Evolutionary conservation across 169 alveolate species (phyloP), one percentile per base, ranked within the genome.

Genomic region (Eimeria sp.): DNA sequence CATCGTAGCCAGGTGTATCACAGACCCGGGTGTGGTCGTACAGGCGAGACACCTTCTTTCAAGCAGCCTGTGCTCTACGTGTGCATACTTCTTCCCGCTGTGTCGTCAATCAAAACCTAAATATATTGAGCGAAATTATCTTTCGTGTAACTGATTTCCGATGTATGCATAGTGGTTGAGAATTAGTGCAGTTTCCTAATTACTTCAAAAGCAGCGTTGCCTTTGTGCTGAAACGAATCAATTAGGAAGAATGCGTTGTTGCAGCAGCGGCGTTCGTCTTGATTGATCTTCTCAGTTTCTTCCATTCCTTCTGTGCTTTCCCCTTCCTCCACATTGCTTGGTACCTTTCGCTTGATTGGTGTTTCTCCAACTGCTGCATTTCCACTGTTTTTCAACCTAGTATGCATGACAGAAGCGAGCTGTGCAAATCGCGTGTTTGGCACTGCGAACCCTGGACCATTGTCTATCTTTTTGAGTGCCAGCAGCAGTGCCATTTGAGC

Each of bases 401-500:
- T 22, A 16, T 63, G 78, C 34, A 89, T 54, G 27, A 51, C 54
- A 7, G 4, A 34, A 13, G 73, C 88, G 43, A 89, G 88, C n/a
- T 75, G 87, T 57, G 34, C 88, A 34, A 58, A 57, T 27, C 72
- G 95, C 76, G 16, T 49, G 75, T 65, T 40, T 57, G 72, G 82
- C 20, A 30, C 89, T 7, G 78, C 95, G 51, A 90, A 96, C 27
- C 47, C 94, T 22, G 96, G 96, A 14, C 97, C 97, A 51, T 95
- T 89, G 43, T 51, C 57, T 22, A 91, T 47, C 65, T 96, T 96
- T 58, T 78, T 86, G 3, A 47, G 76, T 13, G 95, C 91, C 6
- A 96, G 93, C 78, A 83, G 30, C 95, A 96, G 67, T 11, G 97
- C 97, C 40, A 95, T 91, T 22, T 61, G 49, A 16, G 97, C 97